Base-by-base conservation (phyloP, 768 basidiomycete species). In the Macrolepiota fuliginosa region DNA sequence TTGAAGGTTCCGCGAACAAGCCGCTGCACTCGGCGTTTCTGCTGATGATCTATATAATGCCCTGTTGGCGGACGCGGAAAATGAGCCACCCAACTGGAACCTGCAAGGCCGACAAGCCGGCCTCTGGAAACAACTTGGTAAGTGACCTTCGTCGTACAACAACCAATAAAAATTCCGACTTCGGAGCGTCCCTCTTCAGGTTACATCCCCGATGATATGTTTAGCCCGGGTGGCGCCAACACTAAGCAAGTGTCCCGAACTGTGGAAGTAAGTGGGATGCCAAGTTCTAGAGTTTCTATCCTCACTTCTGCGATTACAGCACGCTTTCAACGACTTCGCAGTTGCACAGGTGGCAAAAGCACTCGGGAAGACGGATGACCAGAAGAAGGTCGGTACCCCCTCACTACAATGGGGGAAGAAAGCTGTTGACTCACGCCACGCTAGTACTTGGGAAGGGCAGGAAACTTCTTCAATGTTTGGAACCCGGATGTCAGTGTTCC, bases 221-320 rank as follows among this genome's bases (percentile, higher is more conserved):
- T 77, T 58, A 71, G 74, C 54, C 68, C 79, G 6, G 80, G 81
- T 19, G 86, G 85, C 7, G 81, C 84, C 0, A 84, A 83, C 62
- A 83, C 83, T 0, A 85, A 84, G 68, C 85, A 86, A 65, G 86
- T 84, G 5, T 87, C 86, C 1, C 76, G 86, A 7, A 82, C 86
- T 2, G 68, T 87, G 9, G 87, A 88, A 76, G 85, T 84, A 64
- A 25, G 63, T 58, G 32, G 17, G 10, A 32, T 27, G 25, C 42
- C 10, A 15, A 25, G 22, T 63, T 58, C 24, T 10, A 35, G n/a
- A 29, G 32, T 19, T 24, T 40, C 15, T 10, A 10, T n/a, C 27
- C 3, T n/a, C n/a, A 42, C 11, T 51, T 24, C 32, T 35, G 29
- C 15, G 37, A 22, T 15, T 15, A 9, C 57, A 88, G 87, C 79